phyloP scores from a whole-genome alignment of 2,329 filamentous ascomycete species.

The Phialophora verrucosa region DNA sequence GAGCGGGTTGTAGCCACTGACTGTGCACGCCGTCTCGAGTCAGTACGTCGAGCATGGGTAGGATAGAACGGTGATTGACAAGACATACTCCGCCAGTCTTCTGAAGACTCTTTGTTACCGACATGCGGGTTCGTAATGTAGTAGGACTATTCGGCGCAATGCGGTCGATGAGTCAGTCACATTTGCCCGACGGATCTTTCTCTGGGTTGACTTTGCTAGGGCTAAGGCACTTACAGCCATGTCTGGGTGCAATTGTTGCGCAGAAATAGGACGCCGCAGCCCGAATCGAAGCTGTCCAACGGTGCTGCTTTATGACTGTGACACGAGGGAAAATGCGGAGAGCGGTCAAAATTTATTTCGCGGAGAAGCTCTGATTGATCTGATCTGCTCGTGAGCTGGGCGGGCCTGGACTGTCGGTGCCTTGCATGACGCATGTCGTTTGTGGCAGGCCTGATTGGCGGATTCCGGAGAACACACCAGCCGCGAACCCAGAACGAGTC shows the following conservation, averaged over 20 bases:
- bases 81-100: constrained; percentile 82
- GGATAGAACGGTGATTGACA: not conserved
- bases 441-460: constrained; percentile 1
- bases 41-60: not conserved
- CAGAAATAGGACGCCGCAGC: not conserved
- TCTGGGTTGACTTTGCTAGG: not conserved
- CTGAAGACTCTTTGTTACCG: constrained; percentile 73
- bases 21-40: constrained; percentile 54
- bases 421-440: constrained; percentile 24
- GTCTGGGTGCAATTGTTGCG: not conserved
- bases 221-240: constrained; percentile 30
- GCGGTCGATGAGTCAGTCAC: constrained; percentile 23
- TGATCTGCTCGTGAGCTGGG: not conserved
- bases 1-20: constrained; percentile 91
- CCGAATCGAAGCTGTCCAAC: not conserved
- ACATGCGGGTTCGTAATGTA: constrained; percentile 80
- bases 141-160: constrained; percentile 58
- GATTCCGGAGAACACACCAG: too few relatives aligned
- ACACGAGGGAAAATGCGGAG: constrained; percentile 10
- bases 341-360: constrained; percentile 11
- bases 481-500: too few relatives aligned
- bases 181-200: not conserved
- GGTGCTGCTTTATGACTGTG: not conserved
- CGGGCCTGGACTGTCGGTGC: constrained; percentile 14
- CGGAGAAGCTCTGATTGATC: constrained; percentile 5